Conservation (phyloP, 495 filamentous ascomycete genomes). For the Bathelium albidoporum region DNA sequence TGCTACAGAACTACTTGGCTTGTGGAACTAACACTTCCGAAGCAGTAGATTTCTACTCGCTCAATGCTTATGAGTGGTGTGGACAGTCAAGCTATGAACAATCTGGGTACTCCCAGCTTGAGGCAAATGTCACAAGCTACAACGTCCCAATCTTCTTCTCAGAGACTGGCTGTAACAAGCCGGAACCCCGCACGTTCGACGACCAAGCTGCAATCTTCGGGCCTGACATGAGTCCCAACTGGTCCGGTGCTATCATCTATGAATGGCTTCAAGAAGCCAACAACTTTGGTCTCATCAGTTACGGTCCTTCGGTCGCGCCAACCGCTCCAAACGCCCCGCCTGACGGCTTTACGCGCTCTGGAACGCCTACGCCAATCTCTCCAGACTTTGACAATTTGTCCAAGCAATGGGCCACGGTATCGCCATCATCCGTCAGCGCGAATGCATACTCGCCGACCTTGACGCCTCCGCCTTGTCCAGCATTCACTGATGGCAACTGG, state of each 20-base stretch:
- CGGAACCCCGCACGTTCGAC: constrained; percentile 56
- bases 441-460: constrained; percentile 53
- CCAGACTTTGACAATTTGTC: constrained; percentile 74
- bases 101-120: constrained; percentile 62
- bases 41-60: constrained; percentile 68
- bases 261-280: constrained; percentile 86
- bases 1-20: constrained; percentile 80
- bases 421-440: constrained; percentile 54
- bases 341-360: constrained; percentile 58
- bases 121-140: constrained; percentile 47
- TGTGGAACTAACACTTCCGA: constrained; percentile 60
- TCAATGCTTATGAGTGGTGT: constrained; percentile 91
- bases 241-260: constrained; percentile 79
- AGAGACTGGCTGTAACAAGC: constrained; percentile 43
- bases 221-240: constrained; percentile 56
- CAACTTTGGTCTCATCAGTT: constrained; percentile 74
- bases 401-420: constrained; percentile 63
- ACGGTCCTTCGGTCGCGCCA: constrained; percentile 44
- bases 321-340: constrained; percentile 41
- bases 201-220: constrained; percentile 74
- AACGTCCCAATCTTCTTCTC: constrained; percentile 54
- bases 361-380: constrained; percentile 60
- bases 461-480: constrained; percentile 59
- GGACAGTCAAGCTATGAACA: constrained; percentile 47
- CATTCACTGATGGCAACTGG: constrained; percentile 60